Evolutionary conservation across 2,329 filamentous ascomycete species (phyloP).

Genomic region (Mollisia scopiformis): DNA sequence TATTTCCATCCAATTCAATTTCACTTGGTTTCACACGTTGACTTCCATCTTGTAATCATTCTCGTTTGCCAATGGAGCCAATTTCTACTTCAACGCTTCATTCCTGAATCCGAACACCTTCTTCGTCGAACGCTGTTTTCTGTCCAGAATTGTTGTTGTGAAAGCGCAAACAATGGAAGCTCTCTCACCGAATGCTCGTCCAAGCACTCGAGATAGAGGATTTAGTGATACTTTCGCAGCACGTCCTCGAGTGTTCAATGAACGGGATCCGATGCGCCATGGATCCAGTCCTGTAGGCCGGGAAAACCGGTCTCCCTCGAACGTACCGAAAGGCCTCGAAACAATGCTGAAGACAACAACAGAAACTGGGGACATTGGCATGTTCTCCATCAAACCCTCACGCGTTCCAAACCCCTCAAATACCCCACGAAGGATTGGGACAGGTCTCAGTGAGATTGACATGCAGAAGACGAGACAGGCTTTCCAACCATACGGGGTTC

Average conservation of each 20-base stretch:
- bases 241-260: conserved; percentile 22
- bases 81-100: not conserved
- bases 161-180: conserved; percentile 24
- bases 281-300: conserved; percentile 43
- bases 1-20: not conserved
- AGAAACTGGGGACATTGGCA: conserved; percentile 66
- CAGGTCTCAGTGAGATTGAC: conserved; percentile 22
- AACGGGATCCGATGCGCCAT: conserved; percentile 17
- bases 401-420: conserved; percentile 31
- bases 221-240: conserved; percentile 18
- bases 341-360: conserved; percentile 69
- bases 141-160: not conserved
- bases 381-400: conserved; percentile 57
- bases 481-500: conserved; percentile 30
- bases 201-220: conserved; percentile 15
- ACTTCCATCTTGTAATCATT: not conserved
- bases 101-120: not conserved
- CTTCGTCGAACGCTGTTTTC: no score
- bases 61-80: not conserved
- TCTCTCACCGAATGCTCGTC: conserved; percentile 14
- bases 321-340: conserved; percentile 57
- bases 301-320: conserved; percentile 42
- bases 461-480: conserved; percentile 21
- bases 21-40: not conserved
- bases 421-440: conserved; percentile 25